Evolutionary conservation across 2,329 filamentous ascomycete genomes (phyloP), one percentile per base, ranked within the genome.

Genomic region (Colletotrichum eremochloae): DNA sequence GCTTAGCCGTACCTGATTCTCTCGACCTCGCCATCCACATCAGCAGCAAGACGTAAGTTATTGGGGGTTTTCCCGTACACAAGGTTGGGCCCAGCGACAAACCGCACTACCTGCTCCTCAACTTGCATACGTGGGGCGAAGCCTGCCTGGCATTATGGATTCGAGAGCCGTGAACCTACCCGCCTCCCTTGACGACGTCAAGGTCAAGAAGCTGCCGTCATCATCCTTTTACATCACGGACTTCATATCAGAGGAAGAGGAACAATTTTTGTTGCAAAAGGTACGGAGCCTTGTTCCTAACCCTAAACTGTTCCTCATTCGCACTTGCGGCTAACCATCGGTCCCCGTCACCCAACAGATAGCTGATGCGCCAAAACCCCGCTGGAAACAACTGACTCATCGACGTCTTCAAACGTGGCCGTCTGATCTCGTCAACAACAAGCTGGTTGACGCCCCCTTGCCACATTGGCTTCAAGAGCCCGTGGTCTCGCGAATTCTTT

Each of bases 381-480:
- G 91, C 79, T 99, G 96, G 96, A 95, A 94, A 74, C 88, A 92
- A 62, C 91, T 99, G 67, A 90, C 92, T n/a, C 94, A 95, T 81
- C 93, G 96, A 67, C 92, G 96, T 53, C 89, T 99, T 0, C 95
- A 98, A 86, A 94, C 94, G 0, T 94, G 95, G 88, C 96, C 96
- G 1, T 96, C 94, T 2, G 90, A 94, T 68, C 89, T 98, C 12
- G 92, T 94, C 46, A 89, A 91, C 66, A 88, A 97, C 80, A 92
- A 90, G 20, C 88, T 99, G 1, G 86, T 98, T 33, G 90, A 92
- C 64, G 87, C 91, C 3, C 87, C 91, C 8, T 86, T 98, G 8
- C 95, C 96, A 18, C 62, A 83, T 7, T 98, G 94, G 91, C 90
- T 98, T 7, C 82, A 87, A 46, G 84, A 88, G 0, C 94, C 94